Evolutionary conservation across 768 basidiomycete genomes (phyloP).

Genomic region (Tylopilus sp.): DNA sequence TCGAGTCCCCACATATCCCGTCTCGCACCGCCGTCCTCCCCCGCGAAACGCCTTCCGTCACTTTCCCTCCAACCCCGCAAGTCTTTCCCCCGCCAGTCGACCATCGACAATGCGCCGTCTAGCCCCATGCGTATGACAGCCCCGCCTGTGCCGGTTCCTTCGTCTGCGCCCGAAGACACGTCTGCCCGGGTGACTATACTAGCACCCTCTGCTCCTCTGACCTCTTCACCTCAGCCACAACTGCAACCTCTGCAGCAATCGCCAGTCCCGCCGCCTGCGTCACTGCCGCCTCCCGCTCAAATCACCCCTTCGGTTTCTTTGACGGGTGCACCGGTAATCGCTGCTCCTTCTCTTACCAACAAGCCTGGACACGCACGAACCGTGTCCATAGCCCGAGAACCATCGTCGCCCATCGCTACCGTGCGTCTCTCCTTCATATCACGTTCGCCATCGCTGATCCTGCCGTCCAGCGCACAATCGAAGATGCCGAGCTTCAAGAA

Average conservation of each 20-base stretch:
- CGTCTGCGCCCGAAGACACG: conserved; percentile 23
- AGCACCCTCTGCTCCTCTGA: conserved; percentile 33
- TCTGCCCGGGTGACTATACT: conserved; percentile 38
- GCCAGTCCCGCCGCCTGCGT: conserved; percentile 9
- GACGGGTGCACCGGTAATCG: conserved; percentile 4
- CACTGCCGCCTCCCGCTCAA: conserved; percentile 12
- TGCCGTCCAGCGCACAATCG: conserved; percentile 28
- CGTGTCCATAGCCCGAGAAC: conserved; percentile 23
- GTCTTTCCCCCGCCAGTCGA: conserved; percentile 45
- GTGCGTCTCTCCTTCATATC: conserved; percentile 10
- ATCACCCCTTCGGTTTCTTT: conserved; percentile 16
- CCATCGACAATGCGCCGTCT: conserved; percentile 32
- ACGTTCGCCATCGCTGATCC: conserved; percentile 9
- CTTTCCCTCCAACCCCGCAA: conserved; percentile 48
- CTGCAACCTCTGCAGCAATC: conserved; percentile 19
- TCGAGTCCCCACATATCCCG: conserved; percentile 27
- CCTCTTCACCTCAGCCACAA: conserved; percentile 31
- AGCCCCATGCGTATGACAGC: conserved; percentile 28
- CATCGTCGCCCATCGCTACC: conserved; percentile 25
- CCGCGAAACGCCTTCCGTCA: conserved; percentile 53
- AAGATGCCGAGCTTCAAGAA: conserved; percentile 72
- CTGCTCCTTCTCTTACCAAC: conserved; percentile 1
- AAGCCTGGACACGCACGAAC: conserved; percentile 12
- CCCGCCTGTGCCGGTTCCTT: conserved; percentile 5
- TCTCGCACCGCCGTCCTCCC: conserved; percentile 43